A percentile compares a stretch with the other conserved stretches of the same genome.
Evolutionary conservation across 352 stramenopile species (phyloP).

Genomic region (Globisporangium middletonii): DNA sequence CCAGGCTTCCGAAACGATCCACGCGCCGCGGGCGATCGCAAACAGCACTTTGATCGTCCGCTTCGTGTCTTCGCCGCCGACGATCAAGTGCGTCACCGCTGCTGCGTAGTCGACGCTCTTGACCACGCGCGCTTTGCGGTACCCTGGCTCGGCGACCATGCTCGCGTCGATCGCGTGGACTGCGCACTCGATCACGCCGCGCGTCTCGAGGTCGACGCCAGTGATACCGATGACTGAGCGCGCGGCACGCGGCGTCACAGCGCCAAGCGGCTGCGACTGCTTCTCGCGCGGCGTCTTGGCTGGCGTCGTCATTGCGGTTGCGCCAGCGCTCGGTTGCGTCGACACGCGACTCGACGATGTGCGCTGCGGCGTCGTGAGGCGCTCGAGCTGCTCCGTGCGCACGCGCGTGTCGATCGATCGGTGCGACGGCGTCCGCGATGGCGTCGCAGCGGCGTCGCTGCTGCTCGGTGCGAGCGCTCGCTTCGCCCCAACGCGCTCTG

Average conservation of each 20-base stretch:
- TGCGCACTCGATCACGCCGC: constrained; percentile 62
- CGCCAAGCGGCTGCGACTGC: constrained; percentile 9
- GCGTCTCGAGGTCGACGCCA: constrained; percentile 47
- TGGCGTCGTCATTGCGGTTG: constrained; percentile 6
- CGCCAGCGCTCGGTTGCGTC: constrained; percentile 5
- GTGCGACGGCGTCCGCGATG: background rate
- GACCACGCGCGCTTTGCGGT: constrained; percentile 69
- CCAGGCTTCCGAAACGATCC: constrained; percentile 78
- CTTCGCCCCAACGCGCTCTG: constrained; percentile 5
- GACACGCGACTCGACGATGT: constrained; percentile 8
- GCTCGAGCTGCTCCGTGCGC: constrained; percentile 9
- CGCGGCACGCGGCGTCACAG: constrained; percentile 4
- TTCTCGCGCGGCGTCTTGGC: constrained; percentile 1
- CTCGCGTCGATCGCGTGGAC: constrained; percentile 75
- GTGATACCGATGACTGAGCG: constrained; percentile 77
- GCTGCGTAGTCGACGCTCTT: constrained; percentile 71
- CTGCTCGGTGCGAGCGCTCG: constrained; percentile 3
- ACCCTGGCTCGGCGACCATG: constrained; percentile 30
- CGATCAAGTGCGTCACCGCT: constrained; percentile 71
- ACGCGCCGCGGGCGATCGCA: constrained; percentile 69
- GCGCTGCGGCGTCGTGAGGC: constrained; percentile 7
- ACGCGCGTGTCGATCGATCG: constrained; percentile 1
- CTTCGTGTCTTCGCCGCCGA: constrained; percentile 53
- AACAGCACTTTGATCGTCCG: constrained; percentile 85
- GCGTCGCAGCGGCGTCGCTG: background rate